These are phyloP conservation scores for Aspergillus melleus DNA, from an alignment of 2,329 filamentous ascomycete genomes.

Conservation along the genomic window DNA sequence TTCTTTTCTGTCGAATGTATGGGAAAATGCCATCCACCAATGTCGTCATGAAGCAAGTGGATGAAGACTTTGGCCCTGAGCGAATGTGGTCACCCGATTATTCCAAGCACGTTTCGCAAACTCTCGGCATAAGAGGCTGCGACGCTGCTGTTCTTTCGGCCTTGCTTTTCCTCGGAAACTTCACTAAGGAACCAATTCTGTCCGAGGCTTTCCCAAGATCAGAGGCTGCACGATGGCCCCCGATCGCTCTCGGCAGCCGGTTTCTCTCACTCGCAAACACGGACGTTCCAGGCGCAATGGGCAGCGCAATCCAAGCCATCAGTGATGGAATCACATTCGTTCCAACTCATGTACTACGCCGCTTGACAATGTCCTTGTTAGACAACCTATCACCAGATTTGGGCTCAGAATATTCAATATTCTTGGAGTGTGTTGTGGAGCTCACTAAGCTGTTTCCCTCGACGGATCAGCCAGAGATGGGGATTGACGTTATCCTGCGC, in stretches of 20 bases:
- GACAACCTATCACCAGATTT: background rate
- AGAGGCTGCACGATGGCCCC: background rate
- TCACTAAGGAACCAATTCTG: conserved; percentile 2
- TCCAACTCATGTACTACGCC: too few relatives aligned
- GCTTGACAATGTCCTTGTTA: background rate
- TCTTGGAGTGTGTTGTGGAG: conserved; percentile 2
- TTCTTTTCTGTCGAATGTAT: background rate
- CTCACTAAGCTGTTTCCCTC: conserved; percentile 13
- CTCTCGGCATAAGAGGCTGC: background rate
- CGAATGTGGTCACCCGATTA: background rate
- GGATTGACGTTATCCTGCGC: conserved; percentile 12
- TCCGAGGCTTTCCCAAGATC: conserved; percentile 3
- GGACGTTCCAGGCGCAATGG: background rate
- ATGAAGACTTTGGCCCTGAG: background rate
- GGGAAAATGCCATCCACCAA: background rate
- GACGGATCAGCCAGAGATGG: conserved; percentile 15
- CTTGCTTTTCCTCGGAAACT: conserved; percentile 17
- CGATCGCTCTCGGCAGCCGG: background rate
- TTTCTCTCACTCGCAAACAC: background rate
- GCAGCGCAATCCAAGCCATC: background rate
- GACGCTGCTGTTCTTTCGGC: conserved; percentile 18
- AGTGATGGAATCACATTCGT: too few relatives aligned
- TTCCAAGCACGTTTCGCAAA: too few relatives aligned
- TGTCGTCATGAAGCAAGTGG: background rate
- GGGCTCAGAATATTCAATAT: background rate